Conservation (phyloP, 768 basidiomycete species). For the Suillus luteus region DNA sequence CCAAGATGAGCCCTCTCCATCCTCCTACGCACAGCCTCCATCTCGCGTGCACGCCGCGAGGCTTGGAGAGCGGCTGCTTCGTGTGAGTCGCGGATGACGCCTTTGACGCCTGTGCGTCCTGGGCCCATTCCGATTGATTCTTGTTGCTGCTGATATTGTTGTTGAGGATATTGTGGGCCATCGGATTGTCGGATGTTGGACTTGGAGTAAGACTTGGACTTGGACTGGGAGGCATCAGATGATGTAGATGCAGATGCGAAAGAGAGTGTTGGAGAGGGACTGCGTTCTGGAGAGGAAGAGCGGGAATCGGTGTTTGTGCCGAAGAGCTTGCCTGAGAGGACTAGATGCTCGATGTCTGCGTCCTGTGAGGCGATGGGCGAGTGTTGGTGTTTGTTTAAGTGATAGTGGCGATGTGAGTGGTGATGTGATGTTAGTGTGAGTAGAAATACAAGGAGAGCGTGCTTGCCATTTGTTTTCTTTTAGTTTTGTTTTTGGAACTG, state of each 20-base stretch:
- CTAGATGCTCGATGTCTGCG: conserved; percentile 65
- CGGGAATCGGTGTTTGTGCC: conserved; percentile 46
- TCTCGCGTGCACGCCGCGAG: conserved; percentile 52
- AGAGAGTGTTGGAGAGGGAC: conserved; percentile 53
- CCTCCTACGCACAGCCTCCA: conserved; percentile 50
- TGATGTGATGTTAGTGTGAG: too few species aligned
- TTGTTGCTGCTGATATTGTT: conserved; percentile 15
- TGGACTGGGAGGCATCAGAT: conserved; percentile 33
- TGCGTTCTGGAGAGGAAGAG: conserved; percentile 64
- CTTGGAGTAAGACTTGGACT: too few species aligned
- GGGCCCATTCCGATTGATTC: conserved; percentile 85
- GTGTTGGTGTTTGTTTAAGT: too few species aligned
- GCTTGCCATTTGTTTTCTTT: too few species aligned
- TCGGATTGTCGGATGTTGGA: conserved; percentile 25
- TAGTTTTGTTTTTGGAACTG: too few species aligned
- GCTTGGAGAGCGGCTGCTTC: conserved; percentile 63
- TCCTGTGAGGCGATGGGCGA: conserved; percentile 23
- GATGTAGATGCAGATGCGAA: conserved; percentile 24
- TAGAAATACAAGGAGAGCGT: too few species aligned
- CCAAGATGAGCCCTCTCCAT: conserved; percentile 70
- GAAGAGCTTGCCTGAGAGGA: conserved; percentile 80
- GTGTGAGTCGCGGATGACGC: conserved; percentile 79
- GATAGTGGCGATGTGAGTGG: too few species aligned
- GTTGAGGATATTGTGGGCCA: too few species aligned
- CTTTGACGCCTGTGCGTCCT: conserved; percentile 86